Evolutionary conservation across 768 basidiomycete genomes (phyloP).

Genomic region (Saitozyma sp.): DNA sequence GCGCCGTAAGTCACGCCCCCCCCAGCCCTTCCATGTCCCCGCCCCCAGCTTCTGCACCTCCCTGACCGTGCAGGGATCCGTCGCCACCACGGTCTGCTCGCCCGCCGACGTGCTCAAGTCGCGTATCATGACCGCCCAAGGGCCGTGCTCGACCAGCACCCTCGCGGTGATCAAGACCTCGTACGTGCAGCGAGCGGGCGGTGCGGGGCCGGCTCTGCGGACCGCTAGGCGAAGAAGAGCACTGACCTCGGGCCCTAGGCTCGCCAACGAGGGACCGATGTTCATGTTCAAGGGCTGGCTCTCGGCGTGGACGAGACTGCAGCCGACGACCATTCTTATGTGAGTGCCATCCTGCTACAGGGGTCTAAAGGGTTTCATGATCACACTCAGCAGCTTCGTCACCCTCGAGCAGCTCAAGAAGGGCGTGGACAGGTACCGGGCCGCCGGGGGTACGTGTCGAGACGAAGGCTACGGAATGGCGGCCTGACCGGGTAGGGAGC

Average conservation of each 20-base stretch:
- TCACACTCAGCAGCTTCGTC: slow-evolving; percentile 32
- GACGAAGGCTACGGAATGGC: too few relatives aligned
- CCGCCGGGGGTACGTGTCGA: slow-evolving; percentile 32
- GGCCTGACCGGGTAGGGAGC: too few relatives aligned
- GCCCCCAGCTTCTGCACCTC: too few relatives aligned
- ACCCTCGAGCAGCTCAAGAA: slow-evolving; percentile 47
- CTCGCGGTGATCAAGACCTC: too few relatives aligned
- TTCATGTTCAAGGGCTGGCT: slow-evolving; percentile 50
- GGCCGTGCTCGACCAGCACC: too few relatives aligned
- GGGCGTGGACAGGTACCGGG: slow-evolving; percentile 39
- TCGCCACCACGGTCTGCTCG: slow-evolving; percentile 36
- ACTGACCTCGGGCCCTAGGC: too few relatives aligned
- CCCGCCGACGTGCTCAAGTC: slow-evolving; percentile 49
- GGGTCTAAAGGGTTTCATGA: neutral
- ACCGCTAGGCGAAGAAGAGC: too few relatives aligned
- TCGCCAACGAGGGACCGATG: slow-evolving; percentile 40
- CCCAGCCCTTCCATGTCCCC: too few relatives aligned
- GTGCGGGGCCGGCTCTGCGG: too few relatives aligned
- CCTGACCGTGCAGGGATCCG: neutral
- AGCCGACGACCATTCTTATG: slow-evolving; percentile 45
- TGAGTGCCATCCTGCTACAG: slow-evolving; percentile 18
- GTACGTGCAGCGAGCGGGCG: too few relatives aligned
- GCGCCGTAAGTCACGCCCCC: slow-evolving; percentile 63
- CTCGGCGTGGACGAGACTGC: slow-evolving; percentile 46
- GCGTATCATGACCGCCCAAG: slow-evolving; percentile 44